phyloP scores from a whole-genome alignment of 371 early-diverging fungal genomes.

The Lichtheimia ornata region DNA sequence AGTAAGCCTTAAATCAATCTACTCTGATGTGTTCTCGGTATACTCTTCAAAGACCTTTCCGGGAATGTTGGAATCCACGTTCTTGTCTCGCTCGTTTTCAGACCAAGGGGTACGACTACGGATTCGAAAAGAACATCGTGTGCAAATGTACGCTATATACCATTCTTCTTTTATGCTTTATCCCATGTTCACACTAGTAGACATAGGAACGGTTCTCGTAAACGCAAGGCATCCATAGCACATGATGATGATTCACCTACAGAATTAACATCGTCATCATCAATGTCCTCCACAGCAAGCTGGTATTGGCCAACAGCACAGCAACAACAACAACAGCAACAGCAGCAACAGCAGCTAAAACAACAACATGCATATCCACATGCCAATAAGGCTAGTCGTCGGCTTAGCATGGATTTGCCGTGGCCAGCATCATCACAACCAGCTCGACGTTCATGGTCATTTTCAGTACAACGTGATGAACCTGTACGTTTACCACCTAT shows the following conservation, averaged over 20 bases:
- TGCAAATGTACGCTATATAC: slow-evolving; percentile 31
- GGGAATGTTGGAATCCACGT: slow-evolving; percentile 76
- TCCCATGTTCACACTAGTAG: neutral
- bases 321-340: neutral
- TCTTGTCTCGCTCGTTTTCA: slow-evolving; percentile 49
- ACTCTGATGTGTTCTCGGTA: slow-evolving; percentile 71
- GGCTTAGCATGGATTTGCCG: slow-evolving; percentile 1
- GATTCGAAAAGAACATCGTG: slow-evolving; percentile 50
- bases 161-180: neutral
- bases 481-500: slow-evolving; percentile 6
- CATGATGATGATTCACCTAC: slow-evolving; percentile 6
- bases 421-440: neutral
- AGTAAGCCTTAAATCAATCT: slow-evolving; percentile 28
- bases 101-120: slow-evolving; percentile 54
- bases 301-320: slow-evolving; percentile 10
- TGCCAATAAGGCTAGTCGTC: slow-evolving; percentile 1
- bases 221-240: slow-evolving; percentile 26
- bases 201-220: slow-evolving; percentile 19
- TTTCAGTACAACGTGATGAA: slow-evolving; percentile 5
- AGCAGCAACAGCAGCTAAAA: neutral
- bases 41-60: slow-evolving; percentile 90
- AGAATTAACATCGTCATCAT: slow-evolving; percentile 6
- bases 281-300: neutral
- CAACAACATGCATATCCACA: neutral
- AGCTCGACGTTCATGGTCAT: slow-evolving; percentile 3